A percentile compares a stretch with the other conserved stretches of the same genome.
Conservation (phyloP, 169 alveolate genomes). For the Eimeria praecox region DNA sequence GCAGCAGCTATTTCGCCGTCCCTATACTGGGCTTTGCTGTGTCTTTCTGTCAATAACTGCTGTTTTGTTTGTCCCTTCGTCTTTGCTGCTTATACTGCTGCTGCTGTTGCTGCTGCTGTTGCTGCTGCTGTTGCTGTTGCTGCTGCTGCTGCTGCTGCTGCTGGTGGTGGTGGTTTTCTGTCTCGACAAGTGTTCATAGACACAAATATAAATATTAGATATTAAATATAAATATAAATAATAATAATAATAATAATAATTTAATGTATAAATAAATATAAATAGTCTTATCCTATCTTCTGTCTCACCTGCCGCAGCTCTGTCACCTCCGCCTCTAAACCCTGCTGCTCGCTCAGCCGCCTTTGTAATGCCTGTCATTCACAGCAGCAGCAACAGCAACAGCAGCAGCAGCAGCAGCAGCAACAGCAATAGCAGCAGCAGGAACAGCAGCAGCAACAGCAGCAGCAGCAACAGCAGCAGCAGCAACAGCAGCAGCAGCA, state of each 20-base stretch:
- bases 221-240: no score
- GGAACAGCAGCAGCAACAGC: neutral
- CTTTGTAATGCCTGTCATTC: slow-evolving; percentile 70
- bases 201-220: no score
- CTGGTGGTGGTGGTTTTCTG: neutral
- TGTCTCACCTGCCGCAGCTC: slow-evolving; percentile 56
- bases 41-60: neutral
- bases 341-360: slow-evolving; percentile 50
- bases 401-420: neutral
- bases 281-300: no score
- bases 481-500: neutral
- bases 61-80: neutral
- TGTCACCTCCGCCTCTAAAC: slow-evolving; percentile 43
- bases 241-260: no score
- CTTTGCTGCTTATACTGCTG: neutral
- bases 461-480: neutral
- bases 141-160: neutral
- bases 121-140: neutral
- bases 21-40: no score
- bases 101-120: neutral
- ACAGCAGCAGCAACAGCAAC: neutral
- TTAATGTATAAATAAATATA: no score
- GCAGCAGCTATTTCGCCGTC: neutral
- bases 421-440: neutral
- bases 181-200: no score